Base-by-base conservation (phyloP, 2,329 filamentous ascomycete species). In the Coleophoma crateriformis region DNA sequence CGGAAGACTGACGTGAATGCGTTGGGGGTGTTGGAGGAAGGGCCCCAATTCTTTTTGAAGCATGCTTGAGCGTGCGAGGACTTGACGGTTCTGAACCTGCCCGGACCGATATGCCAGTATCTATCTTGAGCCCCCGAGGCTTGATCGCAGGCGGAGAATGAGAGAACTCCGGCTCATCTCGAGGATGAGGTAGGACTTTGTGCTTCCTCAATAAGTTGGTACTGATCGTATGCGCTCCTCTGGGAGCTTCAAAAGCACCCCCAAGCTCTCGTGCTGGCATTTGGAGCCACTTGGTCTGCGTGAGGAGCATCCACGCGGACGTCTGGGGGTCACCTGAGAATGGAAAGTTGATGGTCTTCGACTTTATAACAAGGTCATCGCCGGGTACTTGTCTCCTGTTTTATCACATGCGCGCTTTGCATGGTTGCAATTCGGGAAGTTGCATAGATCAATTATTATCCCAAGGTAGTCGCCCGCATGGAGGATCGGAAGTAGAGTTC, bases 11-110 rank as follows among this genome's bases (percentile, higher is more conserved):
- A 51, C 78, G 75, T 39, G 79, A 82, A 59, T 82, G 77, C 44
- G 75, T 74, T 14, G 82, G 82, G 43, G 82, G 82, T 22, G 82
- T 85, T n/a, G 81, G 81, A 38, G 82, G 82, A 35, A 78, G 68
- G 55, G 74, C 49, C 33, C 58, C 55, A 39, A 65, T 61, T 38
- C 55, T 57, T 46, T 56, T 61, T 2, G 61, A 61, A 13, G 60
- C 45, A 53, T 66, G 64, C 48, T 65, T 67, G 38, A 65, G 48
- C 10, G 55, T 64, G 33, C 50, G 59, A 33, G 62, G 61, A 50
- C 61, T 64, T 37, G 60, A 58, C n/a, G 50, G 52, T 49, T 61
- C 61, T 32, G 63, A 64, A 42, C 57, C 58, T 11, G 58, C 46
- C 33, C 50, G 46, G 17, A 58, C 61, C 15, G 58, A 51, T 43